Percentiles rank a stretch among this genome's conserved stretches.
Evolutionary conservation across 2,329 filamentous ascomycete species (phyloP).

Genomic region (Pleurostoma richardsiae): DNA sequence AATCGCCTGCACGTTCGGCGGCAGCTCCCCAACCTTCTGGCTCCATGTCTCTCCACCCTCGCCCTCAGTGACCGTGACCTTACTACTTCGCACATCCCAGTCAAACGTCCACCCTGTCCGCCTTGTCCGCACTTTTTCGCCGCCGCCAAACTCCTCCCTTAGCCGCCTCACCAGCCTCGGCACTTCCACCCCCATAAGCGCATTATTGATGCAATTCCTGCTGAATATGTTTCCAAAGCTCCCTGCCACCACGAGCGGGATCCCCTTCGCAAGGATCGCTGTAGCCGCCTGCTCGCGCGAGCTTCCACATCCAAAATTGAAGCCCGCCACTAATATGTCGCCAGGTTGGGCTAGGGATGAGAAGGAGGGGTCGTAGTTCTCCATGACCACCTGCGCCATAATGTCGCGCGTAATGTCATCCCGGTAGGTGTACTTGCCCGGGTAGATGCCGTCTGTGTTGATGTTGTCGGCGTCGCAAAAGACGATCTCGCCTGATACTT

Average conservation of each 20-base stretch:
- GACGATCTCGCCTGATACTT: constrained; percentile 78
- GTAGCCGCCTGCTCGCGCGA: constrained; percentile 86
- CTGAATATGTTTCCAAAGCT: constrained; percentile 83
- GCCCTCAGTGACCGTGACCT: constrained; percentile 13
- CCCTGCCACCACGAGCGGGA: constrained; percentile 73
- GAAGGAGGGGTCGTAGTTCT: constrained; percentile 83
- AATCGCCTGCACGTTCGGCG: constrained; percentile 16
- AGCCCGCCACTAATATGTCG: constrained; percentile 81
- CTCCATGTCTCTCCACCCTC: constrained; percentile 12
- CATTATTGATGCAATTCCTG: constrained; percentile 24
- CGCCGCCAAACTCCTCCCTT: constrained; percentile 13
- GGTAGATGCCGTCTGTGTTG: constrained; percentile 90
- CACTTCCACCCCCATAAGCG: constrained; percentile 53
- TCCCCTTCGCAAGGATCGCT: constrained; percentile 73
- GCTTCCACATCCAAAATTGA: constrained; percentile 82
- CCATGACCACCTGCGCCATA: constrained; percentile 90
- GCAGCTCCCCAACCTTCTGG: constrained; percentile 17
- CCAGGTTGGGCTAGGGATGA: constrained; percentile 54
- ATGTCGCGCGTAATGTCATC: constrained; percentile 63
- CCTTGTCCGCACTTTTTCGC: constrained; percentile 4
- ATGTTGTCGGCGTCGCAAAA: constrained; percentile 80
- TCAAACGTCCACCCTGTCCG: constrained; percentile 5
- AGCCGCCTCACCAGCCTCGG: constrained; percentile 36
- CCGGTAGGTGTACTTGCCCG: constrained; percentile 85
- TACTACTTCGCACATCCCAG: constrained; percentile 12